Evolutionary conservation across 352 stramenopile genomes (phyloP).

Genomic region (Globisporangium echinulatum): DNA sequence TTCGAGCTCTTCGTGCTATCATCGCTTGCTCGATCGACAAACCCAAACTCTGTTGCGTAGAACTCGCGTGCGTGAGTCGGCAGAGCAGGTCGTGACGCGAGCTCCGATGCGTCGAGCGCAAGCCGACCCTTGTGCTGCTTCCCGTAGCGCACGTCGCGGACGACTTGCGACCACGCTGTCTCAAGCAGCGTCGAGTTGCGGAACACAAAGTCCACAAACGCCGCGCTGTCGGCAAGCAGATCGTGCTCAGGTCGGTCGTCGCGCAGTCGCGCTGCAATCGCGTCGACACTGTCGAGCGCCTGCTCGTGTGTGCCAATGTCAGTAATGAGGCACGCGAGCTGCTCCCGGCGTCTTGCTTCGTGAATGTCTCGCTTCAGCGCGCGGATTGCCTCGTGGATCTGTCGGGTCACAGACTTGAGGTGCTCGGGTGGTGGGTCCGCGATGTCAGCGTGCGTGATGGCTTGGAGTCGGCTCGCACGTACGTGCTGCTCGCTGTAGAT

Average conservation of each 20-base stretch:
- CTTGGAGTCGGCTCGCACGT: conserved; percentile 12
- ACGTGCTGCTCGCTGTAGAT: conserved; percentile 24
- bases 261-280: conserved; percentile 31
- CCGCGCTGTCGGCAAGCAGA: conserved; percentile 32
- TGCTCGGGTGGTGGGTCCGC: conserved; percentile 12
- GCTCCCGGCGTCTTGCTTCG: conserved; percentile 3
- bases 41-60: conserved; percentile 35
- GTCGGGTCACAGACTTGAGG: conserved; percentile 9
- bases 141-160: conserved; percentile 30
- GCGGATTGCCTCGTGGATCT: conserved; percentile 30
- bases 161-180: conserved; percentile 41
- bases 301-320: not conserved
- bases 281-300: conserved; percentile 19
- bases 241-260: conserved; percentile 23
- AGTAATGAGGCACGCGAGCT: not conserved
- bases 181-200: conserved; percentile 37
- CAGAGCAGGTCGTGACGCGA: not conserved
- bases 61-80: conserved; percentile 18
- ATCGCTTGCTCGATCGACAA: conserved; percentile 2
- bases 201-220: conserved; percentile 64
- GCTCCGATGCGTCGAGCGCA: not conserved
- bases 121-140: not conserved
- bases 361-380: conserved; percentile 20
- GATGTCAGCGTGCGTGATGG: conserved; percentile 7
- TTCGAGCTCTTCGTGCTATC: not conserved